Percentiles rank a stretch among this genome's conserved stretches.
These are phyloP conservation scores for Naganishia vishniacii DNA, from an alignment of 768 basidiomycete species.

Conservation along the genomic window DNA sequence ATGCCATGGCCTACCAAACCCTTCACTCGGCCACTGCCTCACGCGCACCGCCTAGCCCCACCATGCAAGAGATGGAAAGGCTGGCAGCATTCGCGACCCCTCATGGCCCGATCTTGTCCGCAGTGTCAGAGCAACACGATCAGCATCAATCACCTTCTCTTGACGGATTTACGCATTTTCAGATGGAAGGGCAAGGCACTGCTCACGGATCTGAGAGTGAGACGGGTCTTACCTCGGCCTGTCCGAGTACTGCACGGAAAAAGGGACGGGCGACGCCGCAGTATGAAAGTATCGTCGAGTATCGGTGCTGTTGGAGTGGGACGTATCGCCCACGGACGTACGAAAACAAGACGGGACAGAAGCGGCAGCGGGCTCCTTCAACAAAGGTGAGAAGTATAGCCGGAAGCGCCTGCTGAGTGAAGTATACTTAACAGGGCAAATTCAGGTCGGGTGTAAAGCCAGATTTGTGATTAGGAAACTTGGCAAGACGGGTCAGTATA, in stretches of 20 bases:
- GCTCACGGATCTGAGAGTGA: background rate
- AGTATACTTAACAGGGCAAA: no score
- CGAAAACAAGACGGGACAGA: slow-evolving; percentile 12
- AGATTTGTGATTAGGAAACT: slow-evolving; percentile 18
- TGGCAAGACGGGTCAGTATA: slow-evolving; percentile 1
- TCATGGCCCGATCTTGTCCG: background rate
- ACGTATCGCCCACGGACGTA: slow-evolving; percentile 11
- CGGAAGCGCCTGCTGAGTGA: no score
- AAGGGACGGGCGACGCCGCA: background rate
- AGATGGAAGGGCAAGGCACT: background rate
- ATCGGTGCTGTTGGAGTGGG: slow-evolving; percentile 24
- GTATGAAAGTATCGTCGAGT: slow-evolving; percentile 19
- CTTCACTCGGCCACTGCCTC: background rate
- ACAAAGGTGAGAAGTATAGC: slow-evolving; percentile 20
- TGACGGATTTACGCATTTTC: no score
- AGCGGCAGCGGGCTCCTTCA: slow-evolving; percentile 7
- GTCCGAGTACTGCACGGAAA: background rate
- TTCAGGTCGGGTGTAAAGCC: slow-evolving; percentile 24
- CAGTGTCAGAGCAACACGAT: background rate
- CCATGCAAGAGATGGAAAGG: background rate
- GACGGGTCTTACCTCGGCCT: background rate
- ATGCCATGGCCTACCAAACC: background rate
- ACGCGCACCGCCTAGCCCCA: background rate
- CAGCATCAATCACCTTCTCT: no score
- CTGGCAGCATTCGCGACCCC: background rate